Conservation (phyloP, 208 protist species). For the Trypanosoma cruzi region DNA sequence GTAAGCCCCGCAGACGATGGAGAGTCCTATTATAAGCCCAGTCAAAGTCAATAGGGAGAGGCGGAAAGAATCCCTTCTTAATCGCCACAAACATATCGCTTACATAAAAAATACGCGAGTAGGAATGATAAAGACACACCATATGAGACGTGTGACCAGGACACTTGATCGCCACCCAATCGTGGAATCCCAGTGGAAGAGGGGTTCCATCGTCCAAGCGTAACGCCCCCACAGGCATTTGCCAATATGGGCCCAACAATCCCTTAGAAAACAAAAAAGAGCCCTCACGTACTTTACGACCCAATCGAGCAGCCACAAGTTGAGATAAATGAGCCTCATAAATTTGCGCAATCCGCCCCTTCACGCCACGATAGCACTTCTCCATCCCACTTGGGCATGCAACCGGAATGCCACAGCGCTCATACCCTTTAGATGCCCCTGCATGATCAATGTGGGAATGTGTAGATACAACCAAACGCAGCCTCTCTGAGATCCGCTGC, state of each 20-base stretch:
- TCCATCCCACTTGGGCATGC: slow-evolving; percentile 34
- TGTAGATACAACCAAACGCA: slow-evolving; percentile 38
- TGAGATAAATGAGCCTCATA: slow-evolving; percentile 32
- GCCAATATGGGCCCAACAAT: slow-evolving; percentile 40
- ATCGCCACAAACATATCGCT: slow-evolving; percentile 45
- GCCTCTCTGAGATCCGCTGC: slow-evolving; percentile 30
- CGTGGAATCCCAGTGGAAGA: slow-evolving; percentile 46
- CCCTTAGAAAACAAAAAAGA: slow-evolving; percentile 35
- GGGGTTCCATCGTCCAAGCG: slow-evolving; percentile 27
- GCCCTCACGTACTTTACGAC: slow-evolving; percentile 29
- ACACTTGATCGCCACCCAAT: slow-evolving; percentile 47
- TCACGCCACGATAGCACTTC: slow-evolving; percentile 23
- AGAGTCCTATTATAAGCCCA: slow-evolving; percentile 44
- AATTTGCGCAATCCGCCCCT: slow-evolving; percentile 29
- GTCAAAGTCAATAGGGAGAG: slow-evolving; percentile 35
- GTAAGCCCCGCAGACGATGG: slow-evolving; percentile 36
- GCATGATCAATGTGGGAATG: slow-evolving; percentile 60
- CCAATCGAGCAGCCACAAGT: slow-evolving; percentile 37
- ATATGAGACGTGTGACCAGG: slow-evolving; percentile 63
- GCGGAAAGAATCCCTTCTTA: slow-evolving; percentile 40
- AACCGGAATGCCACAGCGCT: slow-evolving; percentile 30
- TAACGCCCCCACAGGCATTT: slow-evolving; percentile 17
- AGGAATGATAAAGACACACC: slow-evolving; percentile 49
- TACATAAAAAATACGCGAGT: slow-evolving; percentile 44
- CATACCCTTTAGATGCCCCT: slow-evolving; percentile 35